Evolutionary conservation across 345 rosid species (phyloP), one percentile per base, ranked within the genome.

Genomic region (Brassica rapa): DNA sequence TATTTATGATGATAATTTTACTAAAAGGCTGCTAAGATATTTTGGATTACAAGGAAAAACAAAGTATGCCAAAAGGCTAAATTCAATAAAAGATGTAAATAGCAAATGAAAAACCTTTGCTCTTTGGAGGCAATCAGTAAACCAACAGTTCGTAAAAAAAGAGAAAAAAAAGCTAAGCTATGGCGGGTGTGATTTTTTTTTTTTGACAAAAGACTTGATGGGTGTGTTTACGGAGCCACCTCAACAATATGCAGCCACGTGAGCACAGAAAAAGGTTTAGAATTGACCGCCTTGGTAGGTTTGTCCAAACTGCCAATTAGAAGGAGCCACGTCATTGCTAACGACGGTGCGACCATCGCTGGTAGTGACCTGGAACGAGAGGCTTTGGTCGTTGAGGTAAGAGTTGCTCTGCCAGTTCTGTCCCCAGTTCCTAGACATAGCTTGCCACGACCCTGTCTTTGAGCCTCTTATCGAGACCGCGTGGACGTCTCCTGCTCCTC

Each of bases 351-450:
- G 84, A 1, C 98, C 98, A 62, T 94, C 98, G 41, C 98, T 92
- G 5, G 98, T 84, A n/a, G 96, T 94, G 53, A 94, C 96, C 33
- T 94, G 98, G 62, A 94, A 91, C 0, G 98, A 94, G 46, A 94
- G 88, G 70, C 88, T 83, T 71, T 92, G 98, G 41, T 89, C 98
- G 43, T 94, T 89, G 35, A 94, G 81, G 79, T 87, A 85, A 11
- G 91, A 84, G 59, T 94, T 94, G 87, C 98, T 94, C 75, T 94
- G 98, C 98, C 98, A 94, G 80, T 94, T 94, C 76, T 94, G 98
- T n/a, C 98, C 98, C 98, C 98, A 94, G 53, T 94, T 94, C 72
- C 98, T 86, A 8, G 98, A 94, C 98, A 94, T 85, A 3, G 92
- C 12, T 78, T 91, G 97, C 98, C 98, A 94, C 3, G 82, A 67